A percentile compares a stretch with the other conserved stretches of the same genome.
These are phyloP conservation scores for Oryza glaberrima DNA, from an alignment of 176 grass and related monocot species.

Conservation along the genomic window DNA sequence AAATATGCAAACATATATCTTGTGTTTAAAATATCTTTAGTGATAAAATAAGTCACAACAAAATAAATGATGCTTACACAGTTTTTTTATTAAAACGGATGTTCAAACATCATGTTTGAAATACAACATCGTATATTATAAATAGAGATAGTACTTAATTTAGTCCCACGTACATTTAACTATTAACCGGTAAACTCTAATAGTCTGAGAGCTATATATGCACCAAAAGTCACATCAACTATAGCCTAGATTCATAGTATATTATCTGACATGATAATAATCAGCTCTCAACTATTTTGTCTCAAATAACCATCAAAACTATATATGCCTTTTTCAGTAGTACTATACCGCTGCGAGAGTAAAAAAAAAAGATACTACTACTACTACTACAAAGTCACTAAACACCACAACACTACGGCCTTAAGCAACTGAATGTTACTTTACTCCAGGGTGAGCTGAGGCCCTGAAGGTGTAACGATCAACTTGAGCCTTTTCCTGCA, in stretches of 20 bases:
- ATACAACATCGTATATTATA: no score
- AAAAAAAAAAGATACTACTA: neutral
- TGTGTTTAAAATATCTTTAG: no score
- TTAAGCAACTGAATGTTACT: neutral
- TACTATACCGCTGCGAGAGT: neutral
- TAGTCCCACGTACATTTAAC: neutral
- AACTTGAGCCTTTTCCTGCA: neutral
- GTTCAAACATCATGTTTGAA: no score
- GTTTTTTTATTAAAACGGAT: no score
- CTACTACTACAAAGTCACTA: neutral
- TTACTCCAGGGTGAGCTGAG: neutral
- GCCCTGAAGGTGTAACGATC: neutral
- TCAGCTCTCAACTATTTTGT: neutral
- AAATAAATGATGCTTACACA: no score
- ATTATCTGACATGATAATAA: neutral
- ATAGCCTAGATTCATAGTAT: neutral
- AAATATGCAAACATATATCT: no score
- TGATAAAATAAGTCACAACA: no score
- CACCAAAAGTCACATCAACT: neutral
- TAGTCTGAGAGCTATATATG: neutral
- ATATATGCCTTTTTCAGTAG: neutral
- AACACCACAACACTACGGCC: neutral
- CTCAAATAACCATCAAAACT: neutral
- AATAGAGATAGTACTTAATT: no score
- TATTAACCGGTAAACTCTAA: neutral